phyloP scores from a whole-genome alignment of 2,329 filamentous ascomycete genomes.

The Hortaea werneckii region DNA sequence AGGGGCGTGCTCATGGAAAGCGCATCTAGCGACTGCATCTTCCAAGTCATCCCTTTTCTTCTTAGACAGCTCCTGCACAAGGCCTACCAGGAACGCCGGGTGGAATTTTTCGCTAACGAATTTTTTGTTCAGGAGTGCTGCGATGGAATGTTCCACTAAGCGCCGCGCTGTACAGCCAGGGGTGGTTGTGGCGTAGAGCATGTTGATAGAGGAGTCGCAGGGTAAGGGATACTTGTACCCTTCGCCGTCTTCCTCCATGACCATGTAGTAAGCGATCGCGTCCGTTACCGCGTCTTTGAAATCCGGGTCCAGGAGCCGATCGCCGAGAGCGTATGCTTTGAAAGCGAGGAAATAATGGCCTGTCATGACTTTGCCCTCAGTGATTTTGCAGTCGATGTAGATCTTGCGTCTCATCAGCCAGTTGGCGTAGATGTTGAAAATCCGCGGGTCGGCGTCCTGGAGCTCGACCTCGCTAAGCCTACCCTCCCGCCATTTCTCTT shows the following conservation, averaged over 20 bases:
- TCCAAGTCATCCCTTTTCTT: background rate
- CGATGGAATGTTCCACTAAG: background rate
- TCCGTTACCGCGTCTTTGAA: background rate
- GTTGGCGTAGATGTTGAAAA: background rate
- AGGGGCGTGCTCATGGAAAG: background rate
- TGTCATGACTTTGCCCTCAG: background rate
- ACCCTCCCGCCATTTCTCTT: background rate
- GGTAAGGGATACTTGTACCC: background rate
- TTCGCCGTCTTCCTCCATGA: background rate
- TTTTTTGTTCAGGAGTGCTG: background rate
- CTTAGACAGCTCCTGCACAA: background rate
- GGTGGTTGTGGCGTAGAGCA: background rate
- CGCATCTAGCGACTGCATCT: background rate
- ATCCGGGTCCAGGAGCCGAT: background rate
- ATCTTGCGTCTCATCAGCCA: background rate
- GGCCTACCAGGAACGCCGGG: background rate
- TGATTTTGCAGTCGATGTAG: background rate
- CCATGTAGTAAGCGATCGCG: background rate
- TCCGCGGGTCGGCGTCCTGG: background rate
- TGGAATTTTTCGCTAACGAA: background rate
- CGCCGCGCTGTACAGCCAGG: background rate
- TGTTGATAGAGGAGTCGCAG: background rate
- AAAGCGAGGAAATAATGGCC: background rate
- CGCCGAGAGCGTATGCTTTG: background rate
- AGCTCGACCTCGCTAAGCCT: background rate